Evolutionary conservation across 2,329 filamentous ascomycete species (phyloP), one percentile per base, ranked within the genome.

Genomic region (Alternaria sp.): DNA sequence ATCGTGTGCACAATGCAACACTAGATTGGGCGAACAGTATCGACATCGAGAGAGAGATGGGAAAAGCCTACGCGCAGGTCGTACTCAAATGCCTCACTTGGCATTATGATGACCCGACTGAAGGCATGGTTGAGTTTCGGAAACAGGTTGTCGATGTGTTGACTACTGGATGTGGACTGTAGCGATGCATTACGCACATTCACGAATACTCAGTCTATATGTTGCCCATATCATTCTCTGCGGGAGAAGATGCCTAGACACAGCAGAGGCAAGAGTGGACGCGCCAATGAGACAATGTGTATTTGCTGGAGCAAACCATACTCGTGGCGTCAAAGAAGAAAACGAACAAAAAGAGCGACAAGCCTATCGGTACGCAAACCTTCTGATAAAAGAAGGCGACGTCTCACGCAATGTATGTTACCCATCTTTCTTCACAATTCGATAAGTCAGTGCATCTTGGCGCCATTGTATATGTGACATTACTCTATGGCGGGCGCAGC

Each of bases 11-110:
- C 30, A 60, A 57, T 16, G 44, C 60, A 11, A 53, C 54, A 20
- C 24, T 65, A 7, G 63, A 64, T 30, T 54, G 64, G 43, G 63
- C 65, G 6, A 54, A 54, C 12, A 59, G 65, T 32, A 41, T 38
- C 9, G 63, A 67, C 24, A 51, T 67, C 16, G 58, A 61, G 44
- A 48, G 61, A 42, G 63, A 63, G 32, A 67, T 67, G 65, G 63
- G 63, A 2, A 48, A 57, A 14, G 18, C 39, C 8, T 65, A 63
- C 51, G 54, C 61, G 8, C 46, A 51, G 9, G 52, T 64, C 11
- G 63, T 66, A n/a, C 32, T 57, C 12, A 54, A 57, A 20, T 66
- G 63, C 26, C 44, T 66, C n/a, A 56, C 60, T 14, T 66, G 63
- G 63, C 44, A 60, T 20, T 43, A 43, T n/a, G 24, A 48, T 24